These are phyloP conservation scores for Alternaria sp. DNA, from an alignment of 2,329 filamentous ascomycete genomes.

Conservation along the genomic window DNA sequence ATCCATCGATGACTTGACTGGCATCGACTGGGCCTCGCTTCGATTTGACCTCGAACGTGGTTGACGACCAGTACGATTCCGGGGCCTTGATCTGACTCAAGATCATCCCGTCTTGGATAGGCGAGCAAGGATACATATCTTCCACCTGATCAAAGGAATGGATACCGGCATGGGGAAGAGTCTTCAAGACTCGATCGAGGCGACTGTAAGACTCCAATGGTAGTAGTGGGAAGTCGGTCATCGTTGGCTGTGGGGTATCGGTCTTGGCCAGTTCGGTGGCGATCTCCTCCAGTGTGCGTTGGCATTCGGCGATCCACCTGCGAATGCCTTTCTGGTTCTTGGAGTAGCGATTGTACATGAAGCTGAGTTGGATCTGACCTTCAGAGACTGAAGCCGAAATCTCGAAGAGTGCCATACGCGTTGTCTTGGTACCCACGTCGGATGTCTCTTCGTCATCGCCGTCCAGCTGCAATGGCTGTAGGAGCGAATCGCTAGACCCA, in stretches of 20 bases:
- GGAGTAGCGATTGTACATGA: constrained; percentile 44
- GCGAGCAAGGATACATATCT: constrained; percentile 42
- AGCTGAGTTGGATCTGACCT: constrained; percentile 36
- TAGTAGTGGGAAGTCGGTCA: constrained; percentile 41
- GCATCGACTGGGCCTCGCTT: constrained; percentile 31
- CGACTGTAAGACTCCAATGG: constrained; percentile 41
- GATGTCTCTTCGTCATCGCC: constrained; percentile 36
- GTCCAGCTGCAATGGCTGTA: constrained; percentile 42
- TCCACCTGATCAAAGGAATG: constrained; percentile 32
- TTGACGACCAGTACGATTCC: constrained; percentile 39
- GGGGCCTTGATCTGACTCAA: constrained; percentile 42
- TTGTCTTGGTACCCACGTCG: constrained; percentile 35
- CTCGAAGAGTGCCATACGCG: constrained; percentile 41
- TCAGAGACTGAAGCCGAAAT: constrained; percentile 34
- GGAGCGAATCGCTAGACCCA: constrained; percentile 55
- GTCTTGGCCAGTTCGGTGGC: constrained; percentile 29
- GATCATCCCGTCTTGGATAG: constrained; percentile 44
- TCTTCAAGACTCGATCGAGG: constrained; percentile 37
- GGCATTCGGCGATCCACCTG: constrained; percentile 42
- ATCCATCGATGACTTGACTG: constrained; percentile 29
- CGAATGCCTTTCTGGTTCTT: constrained; percentile 43
- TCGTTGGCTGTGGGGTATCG: constrained; percentile 35
- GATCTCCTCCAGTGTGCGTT: constrained; percentile 40
- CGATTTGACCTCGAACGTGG: constrained; percentile 36
- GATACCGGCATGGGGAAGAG: constrained; percentile 30